These are phyloP conservation scores for Xylaria intraflava DNA, from an alignment of 495 filamentous ascomycete genomes.

Conservation along the genomic window DNA sequence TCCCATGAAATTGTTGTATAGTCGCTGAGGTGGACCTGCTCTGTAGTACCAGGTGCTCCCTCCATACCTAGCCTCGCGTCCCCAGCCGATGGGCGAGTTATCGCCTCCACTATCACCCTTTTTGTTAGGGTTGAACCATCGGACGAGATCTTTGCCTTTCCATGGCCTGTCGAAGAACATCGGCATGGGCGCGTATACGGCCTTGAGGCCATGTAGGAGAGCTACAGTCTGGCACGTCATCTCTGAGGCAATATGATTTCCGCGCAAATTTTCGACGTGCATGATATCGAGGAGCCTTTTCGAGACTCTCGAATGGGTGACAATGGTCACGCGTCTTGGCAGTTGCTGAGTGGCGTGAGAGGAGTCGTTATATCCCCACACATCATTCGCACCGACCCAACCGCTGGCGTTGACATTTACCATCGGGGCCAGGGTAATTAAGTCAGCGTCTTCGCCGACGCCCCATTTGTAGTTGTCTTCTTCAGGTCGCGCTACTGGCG, in stretches of 20 bases:
- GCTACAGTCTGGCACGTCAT: conserved; percentile 62
- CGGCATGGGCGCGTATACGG: conserved; percentile 61
- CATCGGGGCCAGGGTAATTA: conserved; percentile 64
- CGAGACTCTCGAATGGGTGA: conserved; percentile 59
- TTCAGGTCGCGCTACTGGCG: conserved; percentile 46
- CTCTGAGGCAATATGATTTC: conserved; percentile 60
- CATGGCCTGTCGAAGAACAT: conserved; percentile 61
- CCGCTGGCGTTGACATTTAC: conserved; percentile 58
- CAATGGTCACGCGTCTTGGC: conserved; percentile 59
- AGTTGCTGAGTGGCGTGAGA: conserved; percentile 41
- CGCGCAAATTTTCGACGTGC: conserved; percentile 53
- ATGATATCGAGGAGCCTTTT: conserved; percentile 58
- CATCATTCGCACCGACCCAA: conserved; percentile 56
- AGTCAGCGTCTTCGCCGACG: conserved; percentile 67
- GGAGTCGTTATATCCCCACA: conserved; percentile 56
- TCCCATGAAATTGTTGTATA: conserved; percentile 61
- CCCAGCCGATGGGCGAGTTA: conserved; percentile 45
- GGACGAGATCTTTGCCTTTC: conserved; percentile 47
- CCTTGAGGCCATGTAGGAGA: conserved; percentile 66
- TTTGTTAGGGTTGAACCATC: conserved; percentile 55
- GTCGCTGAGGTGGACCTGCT: conserved; percentile 42
- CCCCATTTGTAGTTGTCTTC: conserved; percentile 66
- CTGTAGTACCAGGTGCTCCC: conserved; percentile 56
- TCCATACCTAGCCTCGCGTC: conserved; percentile 48
- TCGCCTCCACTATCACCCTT: conserved; percentile 41